A percentile compares a stretch with the other conserved stretches of the same genome.
These are phyloP conservation scores for Olyra latifolia DNA, from an alignment of 176 grass and related monocot genomes.

Conservation along the genomic window DNA sequence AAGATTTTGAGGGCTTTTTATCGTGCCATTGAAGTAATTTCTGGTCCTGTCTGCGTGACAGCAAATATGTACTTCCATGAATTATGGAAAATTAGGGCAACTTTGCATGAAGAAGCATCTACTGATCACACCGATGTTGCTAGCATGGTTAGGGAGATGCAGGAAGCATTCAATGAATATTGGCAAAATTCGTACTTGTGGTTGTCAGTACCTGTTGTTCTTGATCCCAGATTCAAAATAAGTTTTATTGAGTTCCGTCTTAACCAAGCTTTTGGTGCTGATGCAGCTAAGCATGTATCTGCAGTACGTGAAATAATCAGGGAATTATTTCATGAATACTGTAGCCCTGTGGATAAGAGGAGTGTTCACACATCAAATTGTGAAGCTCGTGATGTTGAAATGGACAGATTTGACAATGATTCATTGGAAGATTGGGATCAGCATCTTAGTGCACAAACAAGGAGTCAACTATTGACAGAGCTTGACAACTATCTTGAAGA, in stretches of 20 bases:
- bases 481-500: conserved; percentile 49
- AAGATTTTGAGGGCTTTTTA: conserved; percentile 52
- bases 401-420: conserved; percentile 39
- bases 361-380: conserved; percentile 18
- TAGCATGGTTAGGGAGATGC: conserved; percentile 53
- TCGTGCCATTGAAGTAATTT: conserved; percentile 44
- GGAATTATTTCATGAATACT: conserved; percentile 49
- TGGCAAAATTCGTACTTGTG: conserved; percentile 43
- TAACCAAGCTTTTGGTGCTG: conserved; percentile 37
- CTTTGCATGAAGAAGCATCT: conserved; percentile 53
- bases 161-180: conserved; percentile 45
- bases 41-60: conserved; percentile 31
- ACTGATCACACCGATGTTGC: conserved; percentile 34
- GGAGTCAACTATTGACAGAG: conserved; percentile 39
- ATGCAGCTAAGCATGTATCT: conserved; percentile 39
- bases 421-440: conserved; percentile 57
- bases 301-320: conserved; percentile 23
- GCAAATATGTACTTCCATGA: conserved; percentile 56
- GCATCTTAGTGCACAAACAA: conserved; percentile 43
- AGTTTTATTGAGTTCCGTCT: conserved; percentile 51
- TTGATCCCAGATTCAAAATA: conserved; percentile 57
- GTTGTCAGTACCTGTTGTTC: conserved; percentile 51
- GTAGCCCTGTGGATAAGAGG: conserved; percentile 1
- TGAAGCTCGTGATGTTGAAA: conserved; percentile 30
- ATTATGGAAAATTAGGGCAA: conserved; percentile 48